Base-by-base conservation (phyloP, 768 basidiomycete genomes). In the Panellus pusillus region DNA sequence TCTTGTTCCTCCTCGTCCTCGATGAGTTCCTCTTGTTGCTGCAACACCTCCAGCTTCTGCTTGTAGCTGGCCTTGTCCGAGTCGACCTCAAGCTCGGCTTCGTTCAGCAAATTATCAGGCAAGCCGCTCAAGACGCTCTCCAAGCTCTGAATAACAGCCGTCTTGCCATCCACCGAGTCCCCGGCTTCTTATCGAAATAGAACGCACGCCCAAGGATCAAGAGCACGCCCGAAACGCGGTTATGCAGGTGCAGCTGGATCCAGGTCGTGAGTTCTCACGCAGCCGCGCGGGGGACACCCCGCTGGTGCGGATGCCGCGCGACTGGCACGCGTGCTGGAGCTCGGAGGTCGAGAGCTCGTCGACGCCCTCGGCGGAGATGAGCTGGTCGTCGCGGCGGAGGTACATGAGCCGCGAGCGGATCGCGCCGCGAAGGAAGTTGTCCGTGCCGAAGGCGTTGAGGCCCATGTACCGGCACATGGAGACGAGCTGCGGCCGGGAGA, bases 1-100 rank as follows among this genome's bases (percentile, higher is more conserved):
- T 99, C 97, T 70, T 99, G 97, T 68, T 98, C 97, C 60, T 94
- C 85, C 72, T 99, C 97, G 69, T 99, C 97, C 67, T 99, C 95
- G 67, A 99, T 99, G 57, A 99, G 91, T 69, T 99, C 97, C 68
- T 99, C 92, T 70, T 99, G 97, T 64, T 99, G 92, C 63, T 97
- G 93, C 67, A 99, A 74, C 20, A 99, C 96, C 58, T 98, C 97
- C 50, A 99, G 82, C 72, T 96, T 97, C 77, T 98, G 92, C 77
- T 97, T 96, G 81, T 97, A 98, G 64, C 86, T 92, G 18, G 93
- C 93, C 46, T 87, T 87, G 37, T 96, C 95, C 19, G 88, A 91
- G 61, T 94, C 91, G 19, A 98, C 96, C 70, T 95, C 91, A 45
- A 98, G 81, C 68, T 98, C 97, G 9, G 97, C 93, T 76, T 98